Evolutionary conservation across 805 yeast species (phyloP).

Genomic region (Cyberlindnera sargentensis): DNA sequence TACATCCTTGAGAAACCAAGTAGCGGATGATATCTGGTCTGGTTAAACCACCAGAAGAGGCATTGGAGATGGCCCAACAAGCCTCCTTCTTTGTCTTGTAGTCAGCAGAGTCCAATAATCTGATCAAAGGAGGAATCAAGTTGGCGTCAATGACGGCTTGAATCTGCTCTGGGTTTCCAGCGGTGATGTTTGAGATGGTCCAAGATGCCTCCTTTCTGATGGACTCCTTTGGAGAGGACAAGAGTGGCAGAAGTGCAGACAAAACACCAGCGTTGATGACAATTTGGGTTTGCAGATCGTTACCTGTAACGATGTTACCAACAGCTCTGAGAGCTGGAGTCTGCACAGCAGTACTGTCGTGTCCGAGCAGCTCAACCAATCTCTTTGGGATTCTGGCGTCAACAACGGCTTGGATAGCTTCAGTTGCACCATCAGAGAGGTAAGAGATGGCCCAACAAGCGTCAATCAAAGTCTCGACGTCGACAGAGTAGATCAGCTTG

Average conservation of each 20-base stretch:
- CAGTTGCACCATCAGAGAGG: conserved; percentile 85
- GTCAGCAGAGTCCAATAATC: conserved; percentile 75
- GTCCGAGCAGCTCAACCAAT: conserved; percentile 83
- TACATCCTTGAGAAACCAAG: conserved; percentile 91
- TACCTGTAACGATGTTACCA: conserved; percentile 97
- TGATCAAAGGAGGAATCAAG: conserved; percentile 84
- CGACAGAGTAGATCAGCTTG: conserved; percentile 82
- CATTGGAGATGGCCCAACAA: conserved; percentile 98
- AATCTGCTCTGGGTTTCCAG: conserved; percentile 92
- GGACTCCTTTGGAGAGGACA: conserved; percentile 81
- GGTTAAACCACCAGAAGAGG: conserved; percentile 89
- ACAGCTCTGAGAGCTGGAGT: conserved; percentile 97
- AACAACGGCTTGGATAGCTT: conserved; percentile 93
- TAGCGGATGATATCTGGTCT: conserved; percentile 92
- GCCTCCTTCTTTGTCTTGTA: conserved; percentile 97
- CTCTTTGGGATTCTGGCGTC: conserved; percentile 95
- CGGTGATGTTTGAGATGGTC: conserved; percentile 97
- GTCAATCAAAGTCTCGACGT: conserved; percentile 89
- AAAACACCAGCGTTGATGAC: conserved; percentile 91
- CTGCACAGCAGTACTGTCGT: conserved; percentile 80
- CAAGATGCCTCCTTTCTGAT: conserved; percentile 97
- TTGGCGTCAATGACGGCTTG: conserved; percentile 96
- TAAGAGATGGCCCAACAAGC: conserved; percentile 99
- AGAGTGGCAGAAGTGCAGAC: conserved; percentile 72
- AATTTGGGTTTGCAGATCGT: conserved; percentile 90